A percentile compares a stretch with the other conserved stretches of the same genome.
phyloP scores from a whole-genome alignment of 1,284 basidiomycete genomes.

The Ustilago bromivora region DNA sequence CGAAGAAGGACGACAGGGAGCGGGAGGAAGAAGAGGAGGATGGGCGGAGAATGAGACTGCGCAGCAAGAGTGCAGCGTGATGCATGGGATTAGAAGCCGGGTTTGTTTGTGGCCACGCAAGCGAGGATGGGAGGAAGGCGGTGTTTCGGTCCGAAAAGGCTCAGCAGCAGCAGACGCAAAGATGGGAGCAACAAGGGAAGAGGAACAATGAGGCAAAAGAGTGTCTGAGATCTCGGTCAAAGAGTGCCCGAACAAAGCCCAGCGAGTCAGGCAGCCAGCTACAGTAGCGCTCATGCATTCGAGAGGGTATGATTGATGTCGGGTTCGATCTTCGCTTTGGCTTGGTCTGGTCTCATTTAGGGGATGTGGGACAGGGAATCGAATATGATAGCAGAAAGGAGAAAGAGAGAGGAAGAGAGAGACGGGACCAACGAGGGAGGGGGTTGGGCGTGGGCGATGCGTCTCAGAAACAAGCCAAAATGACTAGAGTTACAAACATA shows the following conservation, averaged over 20 bases:
- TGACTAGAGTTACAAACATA: constrained; percentile 7
- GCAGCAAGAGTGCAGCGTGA: constrained; percentile 17
- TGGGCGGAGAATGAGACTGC: constrained; percentile 1
- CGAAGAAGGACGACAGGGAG: background rate
- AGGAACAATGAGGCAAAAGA: background rate
- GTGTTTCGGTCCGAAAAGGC: background rate
- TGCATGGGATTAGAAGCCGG: constrained; percentile 41
- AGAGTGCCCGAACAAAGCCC: constrained; percentile 1
- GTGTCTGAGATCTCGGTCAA: constrained; percentile 4
- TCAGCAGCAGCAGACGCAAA: background rate
- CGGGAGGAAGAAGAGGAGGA: constrained; percentile 4
- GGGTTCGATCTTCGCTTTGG: background rate
- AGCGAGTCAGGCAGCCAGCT: background rate
- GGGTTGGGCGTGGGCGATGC: background rate
- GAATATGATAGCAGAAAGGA: background rate
- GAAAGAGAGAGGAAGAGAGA: background rate
- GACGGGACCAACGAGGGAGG: background rate
- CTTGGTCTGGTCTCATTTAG: background rate
- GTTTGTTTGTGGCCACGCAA: constrained; percentile 39
- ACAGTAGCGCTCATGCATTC: no score
- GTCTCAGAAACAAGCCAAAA: background rate
- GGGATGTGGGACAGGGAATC: no score
- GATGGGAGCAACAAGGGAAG: background rate
- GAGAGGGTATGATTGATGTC: background rate
- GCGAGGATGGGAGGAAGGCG: constrained; percentile 10